A percentile compares a stretch with the other conserved stretches of the same genome.
phyloP scores from a whole-genome alignment of 2,329 filamentous ascomycete genomes.

The Trichoderma semiorbis region DNA sequence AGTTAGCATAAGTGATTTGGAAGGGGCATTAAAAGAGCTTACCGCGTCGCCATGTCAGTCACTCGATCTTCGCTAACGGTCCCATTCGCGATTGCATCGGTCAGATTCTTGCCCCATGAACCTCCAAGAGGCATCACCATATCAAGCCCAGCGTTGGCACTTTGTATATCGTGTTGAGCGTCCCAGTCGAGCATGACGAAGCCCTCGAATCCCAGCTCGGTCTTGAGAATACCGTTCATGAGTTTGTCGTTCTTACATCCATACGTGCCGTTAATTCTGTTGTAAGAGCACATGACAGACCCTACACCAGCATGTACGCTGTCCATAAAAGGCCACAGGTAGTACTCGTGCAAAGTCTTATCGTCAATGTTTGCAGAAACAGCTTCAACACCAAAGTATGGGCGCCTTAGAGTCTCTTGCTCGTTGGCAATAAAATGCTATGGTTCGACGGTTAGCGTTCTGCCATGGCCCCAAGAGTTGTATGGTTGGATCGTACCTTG shows the following conservation, averaged over 20 bases:
- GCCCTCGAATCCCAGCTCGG: constrained; percentile 61
- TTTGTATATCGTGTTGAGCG: constrained; percentile 58
- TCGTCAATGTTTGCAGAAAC: constrained; percentile 63
- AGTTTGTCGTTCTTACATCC: constrained; percentile 70
- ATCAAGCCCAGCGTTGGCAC: constrained; percentile 59
- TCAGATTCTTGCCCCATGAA: constrained; percentile 64
- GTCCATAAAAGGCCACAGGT: constrained; percentile 64
- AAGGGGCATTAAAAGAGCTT: constrained; percentile 35
- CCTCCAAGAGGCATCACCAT: constrained; percentile 62
- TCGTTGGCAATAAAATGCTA: constrained; percentile 60
- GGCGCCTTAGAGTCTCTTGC: constrained; percentile 51
- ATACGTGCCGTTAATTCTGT: constrained; percentile 69
- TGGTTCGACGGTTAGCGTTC: neutral
- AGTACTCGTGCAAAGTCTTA: constrained; percentile 61
- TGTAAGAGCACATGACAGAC: constrained; percentile 66
- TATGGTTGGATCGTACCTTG: constrained; percentile 42
- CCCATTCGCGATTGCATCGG: constrained; percentile 72
- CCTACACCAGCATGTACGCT: constrained; percentile 54
- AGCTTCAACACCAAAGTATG: constrained; percentile 45
- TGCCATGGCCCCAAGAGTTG: too few relatives aligned
- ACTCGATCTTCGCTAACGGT: constrained; percentile 67
- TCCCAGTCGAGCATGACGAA: constrained; percentile 69
- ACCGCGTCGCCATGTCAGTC: constrained; percentile 74
- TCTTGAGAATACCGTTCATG: constrained; percentile 65
- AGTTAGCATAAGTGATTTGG: neutral